Percentiles rank a stretch among this genome's conserved stretches.
Evolutionary conservation across 805 yeast genomes (phyloP).

Genomic region (Wickerhamiella qilinensis): DNA sequence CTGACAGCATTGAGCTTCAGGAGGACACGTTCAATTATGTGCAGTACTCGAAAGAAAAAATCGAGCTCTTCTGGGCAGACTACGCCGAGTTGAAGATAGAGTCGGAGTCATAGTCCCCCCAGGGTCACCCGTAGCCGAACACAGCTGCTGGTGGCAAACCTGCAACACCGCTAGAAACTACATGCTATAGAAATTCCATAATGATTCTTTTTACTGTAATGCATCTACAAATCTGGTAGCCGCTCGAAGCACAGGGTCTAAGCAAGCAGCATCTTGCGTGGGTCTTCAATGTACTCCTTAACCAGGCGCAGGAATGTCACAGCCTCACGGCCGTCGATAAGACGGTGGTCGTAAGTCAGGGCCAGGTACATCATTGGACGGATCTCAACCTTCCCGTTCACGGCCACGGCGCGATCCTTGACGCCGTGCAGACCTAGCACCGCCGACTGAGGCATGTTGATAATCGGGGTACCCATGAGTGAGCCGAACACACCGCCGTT

Average conservation of each 20-base stretch:
- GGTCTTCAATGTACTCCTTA: slow-evolving; percentile 96
- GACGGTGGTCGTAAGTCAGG: slow-evolving; percentile 94
- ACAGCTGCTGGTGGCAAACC: too few species aligned
- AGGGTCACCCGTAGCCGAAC: too few species aligned
- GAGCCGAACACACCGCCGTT: slow-evolving; percentile 99
- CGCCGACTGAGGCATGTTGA: slow-evolving; percentile 96
- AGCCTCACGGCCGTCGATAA: slow-evolving; percentile 97
- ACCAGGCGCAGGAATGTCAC: slow-evolving; percentile 91
- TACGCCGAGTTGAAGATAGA: slow-evolving; percentile 1
- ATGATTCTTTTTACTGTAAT: too few species aligned
- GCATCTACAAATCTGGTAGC: too few species aligned
- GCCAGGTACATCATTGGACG: slow-evolving; percentile 99
- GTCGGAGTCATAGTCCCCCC: too few species aligned
- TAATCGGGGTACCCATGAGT: slow-evolving; percentile 93
- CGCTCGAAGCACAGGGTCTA: too few species aligned
- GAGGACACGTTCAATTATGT: slow-evolving; percentile 47
- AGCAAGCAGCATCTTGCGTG: slow-evolving; percentile 82
- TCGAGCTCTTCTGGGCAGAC: slow-evolving; percentile 61
- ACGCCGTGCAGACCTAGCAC: slow-evolving; percentile 95
- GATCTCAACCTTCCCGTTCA: slow-evolving; percentile 86
- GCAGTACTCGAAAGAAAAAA: slow-evolving; percentile 59
- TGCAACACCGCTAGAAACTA: too few species aligned
- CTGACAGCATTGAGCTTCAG: slow-evolving; percentile 10
- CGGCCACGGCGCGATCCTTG: slow-evolving; percentile 93
- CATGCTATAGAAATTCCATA: too few species aligned